A percentile compares a stretch with the other conserved stretches of the same genome.
phyloP scores from a whole-genome alignment of 1,284 basidiomycete genomes.

The Chondrostereum purpureum region DNA sequence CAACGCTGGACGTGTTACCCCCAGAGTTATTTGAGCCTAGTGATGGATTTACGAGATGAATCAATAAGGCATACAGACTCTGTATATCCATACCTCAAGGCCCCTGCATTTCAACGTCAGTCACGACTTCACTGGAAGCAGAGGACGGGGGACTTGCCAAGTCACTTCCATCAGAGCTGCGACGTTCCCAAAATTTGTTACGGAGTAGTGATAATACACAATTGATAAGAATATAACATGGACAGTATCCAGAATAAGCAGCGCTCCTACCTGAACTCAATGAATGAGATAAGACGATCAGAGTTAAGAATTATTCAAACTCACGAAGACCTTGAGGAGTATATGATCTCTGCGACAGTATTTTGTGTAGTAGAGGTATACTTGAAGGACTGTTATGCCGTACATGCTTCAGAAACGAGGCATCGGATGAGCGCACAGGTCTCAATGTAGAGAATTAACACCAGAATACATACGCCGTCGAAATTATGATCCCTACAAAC shows the following conservation, averaged over 20 bases:
- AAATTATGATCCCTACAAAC: not conserved
- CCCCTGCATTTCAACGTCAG: not conserved
- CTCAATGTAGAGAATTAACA: not conserved
- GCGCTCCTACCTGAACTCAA: not conserved
- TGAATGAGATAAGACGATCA: not conserved
- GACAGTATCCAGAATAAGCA: not conserved
- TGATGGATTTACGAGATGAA: not conserved
- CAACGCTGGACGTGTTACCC: not conserved
- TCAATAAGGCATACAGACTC: not conserved
- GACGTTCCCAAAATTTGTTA: not conserved
- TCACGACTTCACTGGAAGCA: not conserved
- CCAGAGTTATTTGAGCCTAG: not conserved
- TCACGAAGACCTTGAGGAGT: slow-evolving; percentile 6
- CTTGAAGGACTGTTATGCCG: slow-evolving; percentile 8
- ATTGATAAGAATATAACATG: not conserved
- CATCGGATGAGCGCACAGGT: not conserved
- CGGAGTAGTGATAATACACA: not conserved
- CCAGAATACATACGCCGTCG: not conserved
- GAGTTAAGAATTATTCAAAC: not conserved
- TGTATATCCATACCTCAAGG: not conserved
- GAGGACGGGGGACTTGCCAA: not conserved
- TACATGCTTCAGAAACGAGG: slow-evolving; percentile 1
- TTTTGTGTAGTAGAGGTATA: slow-evolving; percentile 7
- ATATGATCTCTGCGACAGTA: not conserved
- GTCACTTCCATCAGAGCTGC: not conserved